Conservation (phyloP, 371 early-diverging fungal species). For the Apophysomyces elegans region DNA sequence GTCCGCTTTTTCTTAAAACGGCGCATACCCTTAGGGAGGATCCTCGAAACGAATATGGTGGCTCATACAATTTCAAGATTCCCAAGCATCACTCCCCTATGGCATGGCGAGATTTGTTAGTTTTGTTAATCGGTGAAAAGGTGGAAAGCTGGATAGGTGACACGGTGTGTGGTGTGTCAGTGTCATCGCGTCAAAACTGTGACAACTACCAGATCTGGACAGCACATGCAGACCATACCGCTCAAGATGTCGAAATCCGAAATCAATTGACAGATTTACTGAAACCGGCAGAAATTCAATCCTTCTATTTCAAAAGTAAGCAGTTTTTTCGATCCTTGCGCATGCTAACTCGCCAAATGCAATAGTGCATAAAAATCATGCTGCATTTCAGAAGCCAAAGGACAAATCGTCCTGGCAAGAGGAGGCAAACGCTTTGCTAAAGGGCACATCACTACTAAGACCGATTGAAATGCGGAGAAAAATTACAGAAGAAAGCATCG, state of each 20-base stretch:
- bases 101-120: constrained; percentile 63
- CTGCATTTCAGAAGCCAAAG: constrained; percentile 41
- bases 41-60: constrained; percentile 76
- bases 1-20: constrained; percentile 4
- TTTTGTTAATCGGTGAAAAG: constrained; percentile 64
- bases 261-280: constrained; percentile 47
- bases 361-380: constrained; percentile 55
- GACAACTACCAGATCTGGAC: constrained; percentile 73
- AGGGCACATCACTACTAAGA: neutral
- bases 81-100: constrained; percentile 53
- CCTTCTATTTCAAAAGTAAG: constrained; percentile 69
- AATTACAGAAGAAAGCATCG: constrained; percentile 37
- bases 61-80: constrained; percentile 73
- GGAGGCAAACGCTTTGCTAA: constrained; percentile 15
- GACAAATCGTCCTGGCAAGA: constrained; percentile 18
- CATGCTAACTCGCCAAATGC: neutral
- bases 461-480: constrained; percentile 29
- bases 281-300: constrained; percentile 53
- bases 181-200: constrained; percentile 60
- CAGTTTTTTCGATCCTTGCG: neutral
- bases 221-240: constrained; percentile 39
- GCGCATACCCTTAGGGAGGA: constrained; percentile 58
- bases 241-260: constrained; percentile 39
- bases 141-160: constrained; percentile 63
- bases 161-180: constrained; percentile 64